phyloP scores from a whole-genome alignment of 1,284 basidiomycete species.

The Fistulinella staudtii region DNA sequence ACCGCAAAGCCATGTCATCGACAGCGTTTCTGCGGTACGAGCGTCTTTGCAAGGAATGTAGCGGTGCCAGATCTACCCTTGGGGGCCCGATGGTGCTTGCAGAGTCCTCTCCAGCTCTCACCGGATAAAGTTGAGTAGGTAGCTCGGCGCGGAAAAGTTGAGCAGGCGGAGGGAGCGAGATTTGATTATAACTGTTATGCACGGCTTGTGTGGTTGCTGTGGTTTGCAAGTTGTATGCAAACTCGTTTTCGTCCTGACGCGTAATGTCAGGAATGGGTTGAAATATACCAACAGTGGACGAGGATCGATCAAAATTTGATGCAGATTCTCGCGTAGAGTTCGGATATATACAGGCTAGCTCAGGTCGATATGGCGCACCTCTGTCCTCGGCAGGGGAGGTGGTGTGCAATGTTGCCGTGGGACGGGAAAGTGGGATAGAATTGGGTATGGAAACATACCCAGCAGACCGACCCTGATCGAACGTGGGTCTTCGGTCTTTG shows the following conservation, averaged over 20 bases:
- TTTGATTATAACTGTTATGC: constrained; percentile 18
- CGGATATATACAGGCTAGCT: constrained; percentile 17
- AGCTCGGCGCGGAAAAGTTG: constrained; percentile 29
- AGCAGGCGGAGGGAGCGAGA: constrained; percentile 33
- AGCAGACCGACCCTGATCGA: constrained; percentile 15
- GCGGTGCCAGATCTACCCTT: constrained; percentile 49
- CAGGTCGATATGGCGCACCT: constrained; percentile 15
- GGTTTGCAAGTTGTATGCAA: constrained; percentile 11
- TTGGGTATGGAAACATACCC: constrained; percentile 11
- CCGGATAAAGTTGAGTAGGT: constrained; percentile 32
- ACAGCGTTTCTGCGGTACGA: constrained; percentile 58
- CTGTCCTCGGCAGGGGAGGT: constrained; percentile 12
- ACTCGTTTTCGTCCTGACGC: constrained; percentile 8
- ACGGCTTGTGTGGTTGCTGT: constrained; percentile 4
- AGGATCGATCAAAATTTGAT: constrained; percentile 16
- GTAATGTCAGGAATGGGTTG: constrained; percentile 7
- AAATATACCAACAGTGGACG: constrained; percentile 18
- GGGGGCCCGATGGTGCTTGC: constrained; percentile 29
- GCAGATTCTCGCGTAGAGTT: constrained; percentile 18
- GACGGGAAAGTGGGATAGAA: constrained; percentile 5
- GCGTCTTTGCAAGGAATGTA: constrained; percentile 51
- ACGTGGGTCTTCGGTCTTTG: constrained; percentile 15
- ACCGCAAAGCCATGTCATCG: constrained; percentile 58
- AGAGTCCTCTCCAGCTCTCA: constrained; percentile 23
- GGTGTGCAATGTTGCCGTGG: not conserved